phyloP scores from a whole-genome alignment of 805 yeast species.

The Pichia eremophila region DNA sequence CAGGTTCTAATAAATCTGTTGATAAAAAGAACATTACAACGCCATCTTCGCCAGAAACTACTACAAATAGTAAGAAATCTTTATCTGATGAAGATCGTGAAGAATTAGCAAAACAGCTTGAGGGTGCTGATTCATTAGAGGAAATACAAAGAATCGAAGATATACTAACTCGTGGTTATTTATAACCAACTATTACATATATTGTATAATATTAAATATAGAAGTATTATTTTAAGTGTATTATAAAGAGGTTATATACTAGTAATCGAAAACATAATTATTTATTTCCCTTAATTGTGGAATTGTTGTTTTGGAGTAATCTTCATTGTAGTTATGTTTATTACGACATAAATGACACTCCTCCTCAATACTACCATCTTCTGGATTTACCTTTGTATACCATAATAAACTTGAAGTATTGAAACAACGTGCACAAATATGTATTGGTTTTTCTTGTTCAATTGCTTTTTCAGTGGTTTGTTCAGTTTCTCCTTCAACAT shows the following conservation, averaged over 20 bases:
- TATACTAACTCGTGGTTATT: slow-evolving; percentile 34
- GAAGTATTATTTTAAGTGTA: no score
- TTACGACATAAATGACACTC: slow-evolving; percentile 3
- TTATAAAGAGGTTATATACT: no score
- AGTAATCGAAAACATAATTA: neutral
- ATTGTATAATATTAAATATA: no score
- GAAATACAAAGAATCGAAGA: slow-evolving; percentile 69
- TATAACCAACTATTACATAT: neutral
- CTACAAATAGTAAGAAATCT: slow-evolving; percentile 14
- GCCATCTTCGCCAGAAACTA: no score
- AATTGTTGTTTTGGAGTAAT: neutral
- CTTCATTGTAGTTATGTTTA: neutral
- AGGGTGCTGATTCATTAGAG: slow-evolving; percentile 55
- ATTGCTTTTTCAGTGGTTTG: no score
- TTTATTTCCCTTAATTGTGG: slow-evolving; percentile 2
- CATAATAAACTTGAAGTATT: slow-evolving; percentile 4
- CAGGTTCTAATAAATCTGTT: neutral
- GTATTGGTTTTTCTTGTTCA: neutral
- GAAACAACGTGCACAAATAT: slow-evolving; percentile 1
- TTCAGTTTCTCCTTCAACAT: no score
- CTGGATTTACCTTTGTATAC: neutral
- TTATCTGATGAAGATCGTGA: slow-evolving; percentile 47
- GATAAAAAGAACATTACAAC: no score
- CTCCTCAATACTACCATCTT: neutral
- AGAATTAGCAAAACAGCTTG: slow-evolving; percentile 43